Percentiles rank a stretch among this genome's conserved stretches.
These are phyloP conservation scores for Fomitopsis palustris DNA, from an alignment of 1,284 basidiomycete genomes.

Conservation along the genomic window DNA sequence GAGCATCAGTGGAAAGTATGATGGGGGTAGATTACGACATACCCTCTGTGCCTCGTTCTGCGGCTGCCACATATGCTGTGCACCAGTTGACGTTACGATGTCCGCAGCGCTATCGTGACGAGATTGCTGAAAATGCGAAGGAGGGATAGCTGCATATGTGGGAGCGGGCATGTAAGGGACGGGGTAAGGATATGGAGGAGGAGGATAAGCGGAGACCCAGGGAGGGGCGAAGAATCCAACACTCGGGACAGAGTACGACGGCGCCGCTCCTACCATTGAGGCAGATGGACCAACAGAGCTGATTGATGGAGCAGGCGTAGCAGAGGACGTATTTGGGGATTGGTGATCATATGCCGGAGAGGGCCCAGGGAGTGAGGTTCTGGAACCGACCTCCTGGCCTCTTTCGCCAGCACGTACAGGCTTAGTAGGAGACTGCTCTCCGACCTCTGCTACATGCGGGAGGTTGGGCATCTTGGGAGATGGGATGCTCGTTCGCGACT, in stretches of 20 bases:
- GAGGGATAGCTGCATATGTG: slow-evolving; percentile 35
- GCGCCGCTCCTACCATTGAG: slow-evolving; percentile 29
- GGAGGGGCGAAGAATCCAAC: slow-evolving; percentile 48
- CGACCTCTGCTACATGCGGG: background rate
- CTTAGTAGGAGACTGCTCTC: background rate
- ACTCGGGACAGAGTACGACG: slow-evolving; percentile 36
- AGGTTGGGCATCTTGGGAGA: background rate
- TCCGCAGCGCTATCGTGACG: background rate
- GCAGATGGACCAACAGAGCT: slow-evolving; percentile 17
- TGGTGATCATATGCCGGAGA: slow-evolving; percentile 5
- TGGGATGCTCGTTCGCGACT: background rate
- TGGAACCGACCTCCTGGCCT: slow-evolving; percentile 2
- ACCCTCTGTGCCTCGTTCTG: slow-evolving; percentile 12
- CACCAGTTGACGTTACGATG: background rate
- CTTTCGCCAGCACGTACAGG: background rate
- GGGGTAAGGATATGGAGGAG: slow-evolving; percentile 47
- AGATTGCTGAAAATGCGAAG: slow-evolving; percentile 11
- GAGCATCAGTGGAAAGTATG: background rate
- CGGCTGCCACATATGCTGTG: background rate
- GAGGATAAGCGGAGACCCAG: slow-evolving; percentile 54
- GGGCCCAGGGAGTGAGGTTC: slow-evolving; percentile 7
- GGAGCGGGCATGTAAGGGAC: slow-evolving; percentile 45
- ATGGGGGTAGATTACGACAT: background rate
- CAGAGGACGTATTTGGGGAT: slow-evolving; percentile 7
- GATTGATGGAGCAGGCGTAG: slow-evolving; percentile 10